Conservation (phyloP, 2,329 filamentous ascomycete genomes). For the Cordyceps javanica region DNA sequence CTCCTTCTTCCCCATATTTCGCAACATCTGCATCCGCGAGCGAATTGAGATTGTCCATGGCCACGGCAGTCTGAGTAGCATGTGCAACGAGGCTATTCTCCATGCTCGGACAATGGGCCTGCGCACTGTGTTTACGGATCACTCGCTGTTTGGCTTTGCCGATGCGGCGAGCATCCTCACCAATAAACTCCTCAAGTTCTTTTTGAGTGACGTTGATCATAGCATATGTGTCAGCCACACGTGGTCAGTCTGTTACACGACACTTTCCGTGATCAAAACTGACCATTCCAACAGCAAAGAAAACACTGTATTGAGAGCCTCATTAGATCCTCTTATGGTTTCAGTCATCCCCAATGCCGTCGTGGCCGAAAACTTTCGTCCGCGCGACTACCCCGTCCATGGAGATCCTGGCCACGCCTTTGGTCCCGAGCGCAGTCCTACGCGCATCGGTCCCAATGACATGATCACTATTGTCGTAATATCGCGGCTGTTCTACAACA, state of each 20-base stretch:
- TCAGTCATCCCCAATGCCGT: slow-evolving; percentile 97
- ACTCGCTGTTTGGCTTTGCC: slow-evolving; percentile 94
- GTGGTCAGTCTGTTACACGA: slow-evolving; percentile 53
- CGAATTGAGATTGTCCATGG: slow-evolving; percentile 96
- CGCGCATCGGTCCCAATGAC: slow-evolving; percentile 72
- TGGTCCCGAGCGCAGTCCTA: slow-evolving; percentile 46
- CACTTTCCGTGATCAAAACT: slow-evolving; percentile 9
- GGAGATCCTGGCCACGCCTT: slow-evolving; percentile 27
- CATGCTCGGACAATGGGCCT: slow-evolving; percentile 95
- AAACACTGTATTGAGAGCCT: slow-evolving; percentile 91
- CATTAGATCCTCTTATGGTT: slow-evolving; percentile 92
- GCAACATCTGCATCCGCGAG: slow-evolving; percentile 92
- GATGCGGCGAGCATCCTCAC: slow-evolving; percentile 93
- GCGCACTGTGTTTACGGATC: slow-evolving; percentile 93
- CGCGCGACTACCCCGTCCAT: slow-evolving; percentile 40
- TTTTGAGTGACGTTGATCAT: slow-evolving; percentile 92
- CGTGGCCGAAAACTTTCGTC: slow-evolving; percentile 91
- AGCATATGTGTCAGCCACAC: slow-evolving; percentile 98
- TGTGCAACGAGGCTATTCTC: slow-evolving; percentile 91
- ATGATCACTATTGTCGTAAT: slow-evolving; percentile 96
- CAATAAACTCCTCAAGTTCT: slow-evolving; percentile 96
- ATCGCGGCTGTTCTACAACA: slow-evolving; percentile 96
- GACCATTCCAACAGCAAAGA: slow-evolving; percentile 63
- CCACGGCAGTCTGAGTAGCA: slow-evolving; percentile 86
- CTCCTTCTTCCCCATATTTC: slow-evolving; percentile 96